Evolutionary conservation across 345 rosid species (phyloP).

Genomic region (Alliaria petiolata): DNA sequence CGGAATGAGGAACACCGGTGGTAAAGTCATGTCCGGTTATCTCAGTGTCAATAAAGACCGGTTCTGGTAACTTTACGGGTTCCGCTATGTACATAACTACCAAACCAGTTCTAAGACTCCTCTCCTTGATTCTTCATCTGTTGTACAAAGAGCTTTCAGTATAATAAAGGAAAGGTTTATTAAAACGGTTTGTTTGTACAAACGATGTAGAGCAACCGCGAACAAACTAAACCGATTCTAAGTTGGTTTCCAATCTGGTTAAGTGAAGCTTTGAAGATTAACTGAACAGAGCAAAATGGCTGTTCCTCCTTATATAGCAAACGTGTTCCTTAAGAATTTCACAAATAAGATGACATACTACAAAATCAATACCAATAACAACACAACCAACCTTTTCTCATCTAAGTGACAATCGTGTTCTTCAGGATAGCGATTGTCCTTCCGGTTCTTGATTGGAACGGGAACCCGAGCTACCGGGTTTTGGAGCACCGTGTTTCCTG

Average conservation of each 20-base stretch:
- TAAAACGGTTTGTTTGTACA: neutral
- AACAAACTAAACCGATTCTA: slow-evolving; percentile 1
- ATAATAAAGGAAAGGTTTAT: neutral
- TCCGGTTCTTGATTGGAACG: slow-evolving; percentile 43
- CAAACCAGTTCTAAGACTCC: neutral
- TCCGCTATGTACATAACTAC: neutral
- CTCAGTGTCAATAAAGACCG: slow-evolving; percentile 89
- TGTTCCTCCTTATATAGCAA: slow-evolving; percentile 11
- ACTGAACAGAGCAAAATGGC: slow-evolving; percentile 5
- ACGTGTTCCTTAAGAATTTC: slow-evolving; percentile 11
- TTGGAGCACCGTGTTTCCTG: slow-evolving; percentile 49
- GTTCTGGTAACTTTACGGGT: slow-evolving; percentile 60
- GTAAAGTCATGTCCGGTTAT: slow-evolving; percentile 93
- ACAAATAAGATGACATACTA: slow-evolving; percentile 23
- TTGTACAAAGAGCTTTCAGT: slow-evolving; percentile 18
- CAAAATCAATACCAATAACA: slow-evolving; percentile 7
- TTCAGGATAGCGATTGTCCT: neutral
- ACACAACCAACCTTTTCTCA: slow-evolving; percentile 21
- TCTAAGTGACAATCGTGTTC: slow-evolving; percentile 1
- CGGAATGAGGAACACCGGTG: slow-evolving; percentile 95
- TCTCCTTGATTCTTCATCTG: slow-evolving; percentile 1
- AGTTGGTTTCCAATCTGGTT: neutral
- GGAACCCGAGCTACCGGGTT: slow-evolving; percentile 25
- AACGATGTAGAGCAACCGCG: neutral
- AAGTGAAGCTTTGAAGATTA: neutral